A percentile compares a stretch with the other conserved stretches of the same genome.
These are phyloP conservation scores for Tetraselmis striata DNA, from an alignment of 139 green algal genomes.

Conservation along the genomic window DNA sequence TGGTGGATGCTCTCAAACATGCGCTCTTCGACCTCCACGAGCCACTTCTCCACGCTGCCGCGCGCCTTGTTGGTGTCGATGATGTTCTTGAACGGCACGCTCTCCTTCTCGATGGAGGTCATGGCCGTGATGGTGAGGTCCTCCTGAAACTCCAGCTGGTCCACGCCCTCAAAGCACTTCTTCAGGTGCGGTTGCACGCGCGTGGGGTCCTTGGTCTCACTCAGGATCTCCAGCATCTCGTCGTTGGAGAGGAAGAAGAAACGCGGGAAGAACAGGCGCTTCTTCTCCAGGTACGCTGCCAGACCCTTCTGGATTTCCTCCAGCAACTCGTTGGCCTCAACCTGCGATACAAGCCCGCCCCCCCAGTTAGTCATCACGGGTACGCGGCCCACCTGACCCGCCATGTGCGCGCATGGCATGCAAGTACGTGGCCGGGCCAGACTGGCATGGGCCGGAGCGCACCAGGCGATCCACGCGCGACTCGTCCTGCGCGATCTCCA, in stretches of 20 bases:
- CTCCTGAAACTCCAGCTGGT: slow-evolving; percentile 40
- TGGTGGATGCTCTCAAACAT: slow-evolving; percentile 64
- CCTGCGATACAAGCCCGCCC: slow-evolving; percentile 21
- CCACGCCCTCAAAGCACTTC: slow-evolving; percentile 52
- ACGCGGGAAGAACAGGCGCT: slow-evolving; percentile 53
- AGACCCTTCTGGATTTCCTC: slow-evolving; percentile 29
- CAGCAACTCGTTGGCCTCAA: slow-evolving; percentile 21
- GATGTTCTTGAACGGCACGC: slow-evolving; percentile 37
- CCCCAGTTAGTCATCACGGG: too few species aligned
- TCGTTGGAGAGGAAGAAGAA: too few species aligned
- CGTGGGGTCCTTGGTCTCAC: slow-evolving; percentile 54
- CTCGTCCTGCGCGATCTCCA: slow-evolving; percentile 44
- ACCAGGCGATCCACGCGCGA: slow-evolving; percentile 49
- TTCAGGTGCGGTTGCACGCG: too few species aligned
- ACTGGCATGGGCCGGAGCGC: too few species aligned
- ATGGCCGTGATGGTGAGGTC: slow-evolving; percentile 45
- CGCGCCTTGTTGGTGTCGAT: slow-evolving; percentile 42
- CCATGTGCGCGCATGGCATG: too few species aligned
- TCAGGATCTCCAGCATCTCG: too few species aligned
- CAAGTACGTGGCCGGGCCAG: too few species aligned
- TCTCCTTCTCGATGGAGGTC: slow-evolving; percentile 44
- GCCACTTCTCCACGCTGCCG: slow-evolving; percentile 54
- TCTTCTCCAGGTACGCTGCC: slow-evolving; percentile 39
- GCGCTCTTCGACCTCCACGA: slow-evolving; percentile 45
- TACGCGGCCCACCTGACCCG: too few species aligned